Evolutionary conservation across 2,329 filamentous ascomycete genomes (phyloP).

Genomic region (Dactylellina leptospora): DNA sequence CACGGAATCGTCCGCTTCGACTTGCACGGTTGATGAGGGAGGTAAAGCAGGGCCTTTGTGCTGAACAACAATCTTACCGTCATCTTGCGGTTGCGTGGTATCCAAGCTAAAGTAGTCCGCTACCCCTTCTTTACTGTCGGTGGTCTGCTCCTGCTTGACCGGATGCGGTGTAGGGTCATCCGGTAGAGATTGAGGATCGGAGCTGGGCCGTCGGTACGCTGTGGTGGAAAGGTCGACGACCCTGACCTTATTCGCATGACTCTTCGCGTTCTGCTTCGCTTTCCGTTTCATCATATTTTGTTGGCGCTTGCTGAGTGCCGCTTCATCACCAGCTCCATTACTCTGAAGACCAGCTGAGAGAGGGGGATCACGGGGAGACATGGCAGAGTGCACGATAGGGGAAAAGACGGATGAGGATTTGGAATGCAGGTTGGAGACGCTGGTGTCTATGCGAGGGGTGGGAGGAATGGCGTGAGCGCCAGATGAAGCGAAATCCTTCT

Average conservation of each 20-base stretch:
- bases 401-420: slow-evolving; percentile 63
- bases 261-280: slow-evolving; percentile 86
- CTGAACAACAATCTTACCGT: slow-evolving; percentile 89
- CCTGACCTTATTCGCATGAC: slow-evolving; percentile 86
- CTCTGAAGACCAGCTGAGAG: slow-evolving; percentile 60
- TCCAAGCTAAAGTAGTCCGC: slow-evolving; percentile 92
- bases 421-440: slow-evolving; percentile 60
- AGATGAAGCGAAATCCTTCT: slow-evolving; percentile 67
- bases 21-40: slow-evolving; percentile 82
- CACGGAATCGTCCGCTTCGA: slow-evolving; percentile 80
- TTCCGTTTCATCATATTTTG: slow-evolving; percentile 95
- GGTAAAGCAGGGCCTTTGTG: slow-evolving; percentile 77
- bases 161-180: slow-evolving; percentile 66
- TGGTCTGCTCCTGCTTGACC: slow-evolving; percentile 70
- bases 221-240: slow-evolving; percentile 80
- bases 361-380: slow-evolving; percentile 63
- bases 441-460: slow-evolving; percentile 65
- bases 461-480: slow-evolving; percentile 59
- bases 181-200: slow-evolving; percentile 59
- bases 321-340: slow-evolving; percentile 66
- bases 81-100: slow-evolving; percentile 80
- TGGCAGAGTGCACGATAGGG: slow-evolving; percentile 60
- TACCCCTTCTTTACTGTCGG: slow-evolving; percentile 69
- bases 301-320: slow-evolving; percentile 86
- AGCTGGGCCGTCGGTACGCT: slow-evolving; percentile 56